Evolutionary conservation across 169 alveolate genomes (phyloP).

Genomic region (Toxoplasma gondii): DNA sequence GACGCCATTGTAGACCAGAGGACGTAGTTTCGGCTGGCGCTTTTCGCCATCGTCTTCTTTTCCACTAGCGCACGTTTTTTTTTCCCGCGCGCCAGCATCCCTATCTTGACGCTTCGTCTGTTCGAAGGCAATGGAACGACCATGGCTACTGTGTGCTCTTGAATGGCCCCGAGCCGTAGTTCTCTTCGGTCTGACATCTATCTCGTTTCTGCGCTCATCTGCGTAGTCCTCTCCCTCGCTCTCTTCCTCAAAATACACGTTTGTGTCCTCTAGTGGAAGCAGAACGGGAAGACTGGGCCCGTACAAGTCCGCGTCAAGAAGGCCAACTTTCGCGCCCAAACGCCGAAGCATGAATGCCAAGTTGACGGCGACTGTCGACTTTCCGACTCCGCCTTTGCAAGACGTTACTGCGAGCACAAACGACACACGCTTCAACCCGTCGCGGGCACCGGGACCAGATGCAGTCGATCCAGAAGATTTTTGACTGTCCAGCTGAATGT

Average conservation of each 20-base stretch:
- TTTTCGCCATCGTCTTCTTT: neutral
- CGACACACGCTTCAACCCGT: slow-evolving; percentile 40
- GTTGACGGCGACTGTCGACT: slow-evolving; percentile 93
- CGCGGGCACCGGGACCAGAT: neutral
- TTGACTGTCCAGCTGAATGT: neutral
- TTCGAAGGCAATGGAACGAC: neutral
- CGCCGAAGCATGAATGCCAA: slow-evolving; percentile 86
- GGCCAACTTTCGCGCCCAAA: slow-evolving; percentile 90
- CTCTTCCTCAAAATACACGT: slow-evolving; percentile 46
- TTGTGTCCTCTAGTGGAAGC: slow-evolving; percentile 74
- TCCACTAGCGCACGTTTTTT: neutral
- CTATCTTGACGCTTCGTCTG: neutral
- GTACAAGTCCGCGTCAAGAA: slow-evolving; percentile 94
- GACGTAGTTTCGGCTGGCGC: slow-evolving; percentile 35
- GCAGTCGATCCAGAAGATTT: slow-evolving; percentile 1
- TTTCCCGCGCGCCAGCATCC: neutral
- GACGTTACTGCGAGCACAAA: slow-evolving; percentile 91
- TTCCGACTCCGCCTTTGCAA: slow-evolving; percentile 98
- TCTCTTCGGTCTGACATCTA: neutral
- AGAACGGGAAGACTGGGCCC: slow-evolving; percentile 94
- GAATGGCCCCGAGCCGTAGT: neutral
- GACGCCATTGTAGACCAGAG: slow-evolving; percentile 82
- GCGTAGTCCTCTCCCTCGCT: neutral
- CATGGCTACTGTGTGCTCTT: neutral
- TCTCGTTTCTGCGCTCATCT: neutral